Base-by-base conservation (phyloP, 805 yeast genomes). In the Lipomyces kockii region DNA sequence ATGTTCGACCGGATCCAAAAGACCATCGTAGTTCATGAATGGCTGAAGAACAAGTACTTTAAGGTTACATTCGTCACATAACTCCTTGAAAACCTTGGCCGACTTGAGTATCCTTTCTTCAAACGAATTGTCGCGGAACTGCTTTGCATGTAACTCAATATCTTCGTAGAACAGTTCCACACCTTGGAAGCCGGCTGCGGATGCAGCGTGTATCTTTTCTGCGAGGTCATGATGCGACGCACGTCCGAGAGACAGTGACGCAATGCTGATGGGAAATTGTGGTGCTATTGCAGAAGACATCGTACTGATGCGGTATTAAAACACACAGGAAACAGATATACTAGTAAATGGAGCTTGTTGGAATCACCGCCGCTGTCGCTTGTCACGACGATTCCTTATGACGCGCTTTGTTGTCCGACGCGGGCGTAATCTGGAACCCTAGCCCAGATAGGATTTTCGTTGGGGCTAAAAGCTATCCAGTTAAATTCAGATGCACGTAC, bases 141-240 rank as follows among this genome's bases (percentile, higher is more conserved):
- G n/a, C 51, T 35, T 51, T n/a, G 66, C 66, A 17, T 27, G 58
- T 9, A 49, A 9, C 46, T 63, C 49, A 17, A 63, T 17, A 43
- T 60, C 64, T 32, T 63, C 66, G 35, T 63, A 63, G 12, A 61
- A 64, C 14, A 64, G 20, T 22, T 64, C 67, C 25, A 64, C 29
- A 46, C 65, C 64, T 14, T 60, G 37, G 35, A 54, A 60, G 35
- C 66, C 67, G 37, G 60, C 61, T 11, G 43, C 32, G 5, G 49
- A 27, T 14, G 65, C 64, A 12, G 37, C 66, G 9, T 35, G 49
- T 17, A 64, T 35, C 35, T 60, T 64, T 20, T 53, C 52, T 59
- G 27, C 56, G 6, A 64, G 39, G 60, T 63, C 66, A 25, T 63
- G 66, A 6, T 17, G 32, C 59, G 25, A 25, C n/a, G 59, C 66